Percentiles rank a stretch among this genome's conserved stretches.
Evolutionary conservation across 2,329 filamentous ascomycete species (phyloP).

Genomic region (Tricladium varicosporioides): DNA sequence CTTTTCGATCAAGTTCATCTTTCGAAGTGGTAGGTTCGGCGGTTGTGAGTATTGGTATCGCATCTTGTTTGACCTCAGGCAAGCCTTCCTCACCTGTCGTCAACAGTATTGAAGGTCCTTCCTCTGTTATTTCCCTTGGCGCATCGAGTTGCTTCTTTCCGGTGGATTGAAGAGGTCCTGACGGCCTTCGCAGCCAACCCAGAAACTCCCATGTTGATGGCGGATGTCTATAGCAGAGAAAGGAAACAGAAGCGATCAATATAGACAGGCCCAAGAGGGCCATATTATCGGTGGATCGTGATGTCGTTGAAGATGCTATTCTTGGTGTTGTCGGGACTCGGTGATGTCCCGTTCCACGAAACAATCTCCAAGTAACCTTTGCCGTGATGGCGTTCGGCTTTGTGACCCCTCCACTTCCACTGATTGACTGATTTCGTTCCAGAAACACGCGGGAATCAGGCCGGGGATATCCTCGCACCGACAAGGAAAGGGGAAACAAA

Average conservation of each 20-base stretch:
- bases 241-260: constrained; percentile 58
- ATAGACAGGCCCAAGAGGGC: constrained; percentile 59
- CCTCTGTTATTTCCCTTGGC: neutral
- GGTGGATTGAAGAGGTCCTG: neutral
- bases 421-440: too few species aligned
- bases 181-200: constrained; percentile 26
- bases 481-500: constrained; percentile 1
- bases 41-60: neutral
- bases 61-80: neutral
- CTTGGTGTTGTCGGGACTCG: too few species aligned
- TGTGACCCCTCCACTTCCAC: too few species aligned
- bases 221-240: constrained; percentile 53
- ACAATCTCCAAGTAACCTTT: too few species aligned
- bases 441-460: too few species aligned
- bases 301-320: neutral
- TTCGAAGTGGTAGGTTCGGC: constrained; percentile 6
- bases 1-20: constrained; percentile 32
- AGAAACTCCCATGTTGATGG: constrained; percentile 46
- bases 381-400: too few species aligned
- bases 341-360: too few species aligned
- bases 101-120: constrained; percentile 12
- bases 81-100: neutral
- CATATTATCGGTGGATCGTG: constrained; percentile 38
- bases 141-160: constrained; percentile 3
- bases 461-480: too few species aligned